Percentiles rank a stretch among this genome's conserved stretches.
Evolutionary conservation across 2,329 filamentous ascomycete species (phyloP).

Genomic region (Botrytis deweyae): DNA sequence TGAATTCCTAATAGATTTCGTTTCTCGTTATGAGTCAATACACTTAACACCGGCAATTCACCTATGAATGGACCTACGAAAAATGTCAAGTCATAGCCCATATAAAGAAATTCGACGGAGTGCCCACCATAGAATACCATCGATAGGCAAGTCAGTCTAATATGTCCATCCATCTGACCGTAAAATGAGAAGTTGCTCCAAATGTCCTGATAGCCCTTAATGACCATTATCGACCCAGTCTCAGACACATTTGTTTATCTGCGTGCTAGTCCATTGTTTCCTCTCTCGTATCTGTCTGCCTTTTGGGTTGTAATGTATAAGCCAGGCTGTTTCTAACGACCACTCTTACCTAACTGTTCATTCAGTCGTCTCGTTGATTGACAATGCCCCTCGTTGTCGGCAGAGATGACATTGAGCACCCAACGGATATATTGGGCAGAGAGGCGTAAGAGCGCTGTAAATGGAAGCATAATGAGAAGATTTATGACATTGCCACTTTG

Average conservation of each 20-base stretch:
- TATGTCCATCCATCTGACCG: neutral
- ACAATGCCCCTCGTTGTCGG: neutral
- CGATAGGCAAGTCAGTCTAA: neutral
- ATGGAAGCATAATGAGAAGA: neutral
- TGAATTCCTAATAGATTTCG: neutral
- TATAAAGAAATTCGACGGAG: neutral
- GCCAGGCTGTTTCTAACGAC: fast-evolving
- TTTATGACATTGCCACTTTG: neutral
- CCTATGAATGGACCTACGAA: neutral
- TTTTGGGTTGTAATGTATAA: neutral
- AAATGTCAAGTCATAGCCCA: neutral
- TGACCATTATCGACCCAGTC: too few relatives aligned
- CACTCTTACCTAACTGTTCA: neutral
- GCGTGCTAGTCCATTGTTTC: neutral
- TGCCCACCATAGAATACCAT: neutral
- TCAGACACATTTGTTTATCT: neutral
- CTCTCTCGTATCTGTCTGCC: neutral
- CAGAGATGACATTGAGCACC: neutral
- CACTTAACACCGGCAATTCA: neutral
- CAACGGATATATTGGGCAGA: neutral
- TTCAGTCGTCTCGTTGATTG: neutral
- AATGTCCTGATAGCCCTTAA: neutral
- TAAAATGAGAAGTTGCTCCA: neutral
- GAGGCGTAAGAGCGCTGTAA: neutral
- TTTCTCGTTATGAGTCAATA: neutral